phyloP scores from a whole-genome alignment of 306 rosid genomes.

The Sindora glabra region DNA sequence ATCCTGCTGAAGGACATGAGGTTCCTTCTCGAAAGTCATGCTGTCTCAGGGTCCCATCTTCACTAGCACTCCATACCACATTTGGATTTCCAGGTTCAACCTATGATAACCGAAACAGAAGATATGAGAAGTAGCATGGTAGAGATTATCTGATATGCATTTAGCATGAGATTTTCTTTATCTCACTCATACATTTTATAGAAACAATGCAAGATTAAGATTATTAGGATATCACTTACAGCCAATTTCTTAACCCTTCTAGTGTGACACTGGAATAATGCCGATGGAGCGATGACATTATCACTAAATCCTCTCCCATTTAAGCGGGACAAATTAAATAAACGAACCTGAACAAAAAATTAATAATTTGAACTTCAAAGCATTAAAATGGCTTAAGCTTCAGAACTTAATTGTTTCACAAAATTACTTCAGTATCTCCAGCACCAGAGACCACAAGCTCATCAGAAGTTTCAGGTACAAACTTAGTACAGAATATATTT shows the following conservation, averaged over 20 bases:
- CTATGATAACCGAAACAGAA: constrained; percentile 31
- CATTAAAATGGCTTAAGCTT: not conserved
- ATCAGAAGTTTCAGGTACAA: constrained; percentile 91
- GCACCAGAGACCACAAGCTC: constrained; percentile 98
- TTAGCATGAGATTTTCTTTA: not conserved
- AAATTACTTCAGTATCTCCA: constrained; percentile 90
- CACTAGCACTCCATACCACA: constrained; percentile 99
- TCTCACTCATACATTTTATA: not conserved
- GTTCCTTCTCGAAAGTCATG: constrained; percentile 91
- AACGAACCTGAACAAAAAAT: constrained; percentile 64
- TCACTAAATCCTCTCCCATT: constrained; percentile 53
- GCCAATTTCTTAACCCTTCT: constrained; percentile 97
- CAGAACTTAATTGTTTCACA: not conserved
- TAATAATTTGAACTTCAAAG: constrained; percentile 2
- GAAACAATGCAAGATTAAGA: constrained; percentile 7
- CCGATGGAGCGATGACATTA: constrained; percentile 53
- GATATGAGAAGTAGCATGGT: constrained; percentile 14
- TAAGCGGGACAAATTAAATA: constrained; percentile 64
- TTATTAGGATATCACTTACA: constrained; percentile 47
- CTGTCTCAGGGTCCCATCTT: constrained; percentile 97
- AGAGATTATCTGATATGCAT: not conserved
- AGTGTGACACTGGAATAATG: constrained; percentile 71
- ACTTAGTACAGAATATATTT: constrained; percentile 90
- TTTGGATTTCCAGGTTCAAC: constrained; percentile 96
- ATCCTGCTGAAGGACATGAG: constrained; percentile 84